These are phyloP conservation scores for Aspergillus avenaceus DNA, from an alignment of 495 filamentous ascomycete genomes.

Conservation along the genomic window DNA sequence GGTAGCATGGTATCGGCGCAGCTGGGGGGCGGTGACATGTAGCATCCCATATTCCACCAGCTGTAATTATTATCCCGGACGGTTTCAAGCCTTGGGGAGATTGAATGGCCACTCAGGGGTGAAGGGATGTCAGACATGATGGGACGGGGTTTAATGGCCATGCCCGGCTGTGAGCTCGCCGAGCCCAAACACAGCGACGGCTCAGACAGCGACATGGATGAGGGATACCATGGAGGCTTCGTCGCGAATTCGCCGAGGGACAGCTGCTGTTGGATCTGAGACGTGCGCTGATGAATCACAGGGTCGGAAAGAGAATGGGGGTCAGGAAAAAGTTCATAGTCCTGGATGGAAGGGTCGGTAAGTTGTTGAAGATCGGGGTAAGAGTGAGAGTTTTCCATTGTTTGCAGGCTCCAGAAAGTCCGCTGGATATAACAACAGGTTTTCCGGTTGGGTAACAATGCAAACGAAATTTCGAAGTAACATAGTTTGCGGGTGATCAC, in stretches of 20 bases:
- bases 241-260: not conserved
- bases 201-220: not conserved
- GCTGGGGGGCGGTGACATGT: slow-evolving; percentile 16
- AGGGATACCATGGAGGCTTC: not conserved
- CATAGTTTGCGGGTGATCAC: not conserved
- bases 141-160: not conserved
- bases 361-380: slow-evolving; percentile 15
- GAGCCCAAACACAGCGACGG: not conserved
- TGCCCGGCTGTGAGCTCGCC: not conserved
- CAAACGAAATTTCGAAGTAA: not conserved
- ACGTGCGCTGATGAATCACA: slow-evolving; percentile 8
- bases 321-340: slow-evolving; percentile 6
- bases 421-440: not conserved
- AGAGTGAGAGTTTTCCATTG: slow-evolving; percentile 20
- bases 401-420: not conserved
- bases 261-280: not conserved
- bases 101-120: slow-evolving; percentile 17
- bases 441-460: not conserved
- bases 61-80: slow-evolving; percentile 14
- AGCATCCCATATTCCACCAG: slow-evolving; percentile 13
- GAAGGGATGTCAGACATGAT: slow-evolving; percentile 9
- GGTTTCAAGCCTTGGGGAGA: slow-evolving; percentile 21
- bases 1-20: slow-evolving; percentile 19
- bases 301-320: not conserved
- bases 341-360: not conserved